Evolutionary conservation across 257 asterid species (phyloP).

Genomic region (Parsonsia alboflavescens): DNA sequence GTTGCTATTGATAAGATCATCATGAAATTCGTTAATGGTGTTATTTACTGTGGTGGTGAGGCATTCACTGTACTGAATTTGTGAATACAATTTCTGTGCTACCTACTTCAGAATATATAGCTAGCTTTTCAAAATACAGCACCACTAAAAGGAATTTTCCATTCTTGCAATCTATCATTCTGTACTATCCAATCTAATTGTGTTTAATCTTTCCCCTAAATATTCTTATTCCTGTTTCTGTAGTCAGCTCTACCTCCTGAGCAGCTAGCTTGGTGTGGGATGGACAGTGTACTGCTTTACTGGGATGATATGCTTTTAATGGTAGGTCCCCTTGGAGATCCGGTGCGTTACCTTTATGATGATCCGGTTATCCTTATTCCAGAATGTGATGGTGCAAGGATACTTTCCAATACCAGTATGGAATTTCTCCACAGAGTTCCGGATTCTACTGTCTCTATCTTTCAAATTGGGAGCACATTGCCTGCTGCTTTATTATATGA

Average conservation of each 20-base stretch:
- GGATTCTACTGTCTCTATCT: slow-evolving; percentile 88
- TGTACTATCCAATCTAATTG: slow-evolving; percentile 1
- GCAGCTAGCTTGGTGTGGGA: slow-evolving; percentile 96
- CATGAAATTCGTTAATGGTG: not conserved
- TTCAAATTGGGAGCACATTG: slow-evolving; percentile 90
- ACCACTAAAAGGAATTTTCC: not conserved
- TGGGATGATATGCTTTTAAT: slow-evolving; percentile 95
- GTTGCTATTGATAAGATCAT: not conserved
- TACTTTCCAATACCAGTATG: slow-evolving; percentile 75
- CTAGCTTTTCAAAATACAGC: not conserved
- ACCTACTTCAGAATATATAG: not conserved
- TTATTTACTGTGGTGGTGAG: not conserved
- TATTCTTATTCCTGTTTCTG: slow-evolving; percentile 17
- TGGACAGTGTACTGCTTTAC: slow-evolving; percentile 85
- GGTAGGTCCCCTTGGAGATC: slow-evolving; percentile 94
- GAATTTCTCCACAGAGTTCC: slow-evolving; percentile 95
- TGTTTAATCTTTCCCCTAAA: slow-evolving; percentile 7
- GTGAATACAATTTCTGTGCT: not conserved
- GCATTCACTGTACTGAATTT: not conserved
- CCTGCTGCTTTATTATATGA: slow-evolving; percentile 94
- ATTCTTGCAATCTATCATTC: slow-evolving; percentile 5
- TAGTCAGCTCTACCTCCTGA: slow-evolving; percentile 94
- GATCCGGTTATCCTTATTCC: slow-evolving; percentile 84
- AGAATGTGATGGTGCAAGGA: slow-evolving; percentile 90
- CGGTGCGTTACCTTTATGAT: slow-evolving; percentile 82